Conservation (phyloP, 352 stramenopile genomes). For the Phytophthora citrophthora region DNA sequence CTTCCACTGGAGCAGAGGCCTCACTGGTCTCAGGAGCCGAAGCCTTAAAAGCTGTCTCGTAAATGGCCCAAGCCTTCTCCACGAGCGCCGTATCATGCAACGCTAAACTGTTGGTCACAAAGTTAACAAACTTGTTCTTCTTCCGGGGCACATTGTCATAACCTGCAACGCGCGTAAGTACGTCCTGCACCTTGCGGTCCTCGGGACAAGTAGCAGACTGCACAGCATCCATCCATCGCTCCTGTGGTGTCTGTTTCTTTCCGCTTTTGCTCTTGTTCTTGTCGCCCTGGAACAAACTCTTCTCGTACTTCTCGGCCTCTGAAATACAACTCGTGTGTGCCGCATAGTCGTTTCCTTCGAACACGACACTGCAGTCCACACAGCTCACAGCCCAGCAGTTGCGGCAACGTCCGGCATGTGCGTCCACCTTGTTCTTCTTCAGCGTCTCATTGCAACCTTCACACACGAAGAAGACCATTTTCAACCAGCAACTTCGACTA, state of each 20-base stretch:
- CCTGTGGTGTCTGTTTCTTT: constrained; percentile 88
- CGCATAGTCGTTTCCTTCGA: constrained; percentile 90
- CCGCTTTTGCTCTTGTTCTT: constrained; percentile 49
- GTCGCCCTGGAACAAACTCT: constrained; percentile 83
- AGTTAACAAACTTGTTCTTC: constrained; percentile 94
- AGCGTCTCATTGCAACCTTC: constrained; percentile 92
- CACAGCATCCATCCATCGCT: constrained; percentile 88
- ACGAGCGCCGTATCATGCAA: constrained; percentile 53
- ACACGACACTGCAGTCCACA: constrained; percentile 93
- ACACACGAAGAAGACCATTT: constrained; percentile 90
- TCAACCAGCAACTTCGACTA: not conserved
- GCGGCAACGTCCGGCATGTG: constrained; percentile 80
- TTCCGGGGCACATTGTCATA: constrained; percentile 94
- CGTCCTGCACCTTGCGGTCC: constrained; percentile 65
- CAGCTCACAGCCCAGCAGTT: constrained; percentile 94
- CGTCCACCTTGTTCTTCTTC: constrained; percentile 95
- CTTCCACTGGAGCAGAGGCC: not conserved
- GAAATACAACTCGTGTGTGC: constrained; percentile 93
- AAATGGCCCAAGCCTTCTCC: constrained; percentile 74
- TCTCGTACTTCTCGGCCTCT: constrained; percentile 95
- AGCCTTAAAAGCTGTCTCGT: constrained; percentile 71
- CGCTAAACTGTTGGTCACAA: constrained; percentile 86
- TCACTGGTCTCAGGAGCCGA: constrained; percentile 25
- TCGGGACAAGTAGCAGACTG: constrained; percentile 48
- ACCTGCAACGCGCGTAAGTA: constrained; percentile 75